A percentile compares a stretch with the other conserved stretches of the same genome.
phyloP scores from a whole-genome alignment of 768 basidiomycete genomes.

The Pholiota conissans region DNA sequence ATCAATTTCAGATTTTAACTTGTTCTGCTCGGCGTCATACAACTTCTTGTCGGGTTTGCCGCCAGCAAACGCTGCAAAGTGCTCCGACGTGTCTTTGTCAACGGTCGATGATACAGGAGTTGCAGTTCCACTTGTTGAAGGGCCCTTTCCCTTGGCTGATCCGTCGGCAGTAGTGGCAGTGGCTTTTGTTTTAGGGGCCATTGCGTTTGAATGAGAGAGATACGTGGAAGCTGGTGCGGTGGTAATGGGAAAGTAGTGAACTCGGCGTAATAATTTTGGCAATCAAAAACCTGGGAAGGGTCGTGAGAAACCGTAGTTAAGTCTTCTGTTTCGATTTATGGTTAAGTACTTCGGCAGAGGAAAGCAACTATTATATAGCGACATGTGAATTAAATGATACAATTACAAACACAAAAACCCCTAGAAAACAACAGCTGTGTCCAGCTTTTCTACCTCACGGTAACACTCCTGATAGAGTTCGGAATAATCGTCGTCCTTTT shows the following conservation, averaged over 20 bases:
- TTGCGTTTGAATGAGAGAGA: conserved; percentile 21
- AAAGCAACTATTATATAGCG: conserved; percentile 2
- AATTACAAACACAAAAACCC: conserved; percentile 4
- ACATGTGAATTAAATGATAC: conserved; percentile 4
- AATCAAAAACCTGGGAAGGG: conserved; percentile 24
- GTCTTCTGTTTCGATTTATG: no score
- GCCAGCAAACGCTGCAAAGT: conserved; percentile 31
- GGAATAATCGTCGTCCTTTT: conserved; percentile 81
- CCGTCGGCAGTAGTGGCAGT: conserved; percentile 40
- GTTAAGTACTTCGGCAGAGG: background rate
- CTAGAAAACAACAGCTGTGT: conserved; percentile 69
- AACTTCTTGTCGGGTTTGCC: conserved; percentile 82
- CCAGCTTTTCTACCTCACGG: conserved; percentile 81
- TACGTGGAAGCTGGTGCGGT: conserved; percentile 20
- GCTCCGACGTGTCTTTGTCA: conserved; percentile 46
- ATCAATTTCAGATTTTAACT: conserved; percentile 82
- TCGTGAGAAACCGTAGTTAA: conserved; percentile 11
- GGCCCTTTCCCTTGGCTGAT: conserved; percentile 41
- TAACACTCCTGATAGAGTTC: conserved; percentile 86
- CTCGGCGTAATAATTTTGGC: conserved; percentile 23
- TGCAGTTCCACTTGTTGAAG: conserved; percentile 47
- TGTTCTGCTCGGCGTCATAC: conserved; percentile 86
- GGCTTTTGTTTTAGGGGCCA: conserved; percentile 57
- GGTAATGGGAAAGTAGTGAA: conserved; percentile 12
- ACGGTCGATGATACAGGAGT: conserved; percentile 43